Base-by-base conservation (phyloP, 140 eudicot genomes). In the Anethum foeniculum region DNA sequence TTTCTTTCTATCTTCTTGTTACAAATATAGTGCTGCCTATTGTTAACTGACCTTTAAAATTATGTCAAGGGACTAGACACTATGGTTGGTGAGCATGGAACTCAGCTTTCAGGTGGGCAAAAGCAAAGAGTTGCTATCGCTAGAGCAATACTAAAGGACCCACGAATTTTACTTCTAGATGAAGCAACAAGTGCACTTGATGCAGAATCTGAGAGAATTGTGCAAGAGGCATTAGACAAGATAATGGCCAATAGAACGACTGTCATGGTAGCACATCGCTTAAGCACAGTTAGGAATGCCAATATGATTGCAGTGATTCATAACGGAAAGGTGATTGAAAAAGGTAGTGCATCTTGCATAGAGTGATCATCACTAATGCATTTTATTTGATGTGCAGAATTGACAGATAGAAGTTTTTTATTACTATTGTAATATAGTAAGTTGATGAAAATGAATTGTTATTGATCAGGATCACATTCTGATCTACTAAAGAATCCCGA, bases 161-260 rank as follows among this genome's bases (percentile, higher is more conserved):
- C 87, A 4, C 62, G 56, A 51, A 80, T 84, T 64, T 71, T 84
- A 34, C 87, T 84, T 8, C 79, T 84, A 4, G 87, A 84, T 43
- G 87, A 84, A 80, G 87, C 87, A n/a, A 84, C 87, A n/a, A 84
- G 87, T 51, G 83, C 87, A 12, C 84, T 84, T 27, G 87, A 84
- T 74, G 79, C 87, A 0, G 81, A 80, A 39, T 84, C 87, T 48
- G 87, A 76, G 62, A 76, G 76, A 30, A 44, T 48, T 25, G 87
- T 84, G 58, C 87, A 84, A 19, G 83, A 80, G 74, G 84, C 84
- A 16, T 76, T 84, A 49, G 80, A 60, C 34, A 79, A 71, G 76
- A 83, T 83, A 8, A 80, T 83, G 41, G 47, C 76, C 16, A 80
- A 83, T 39, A 80, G 87, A 76, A 84, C 87, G 56, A 84, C 87